Conservation (phyloP, 345 rosid genomes). For the Laguncularia racemosa region DNA sequence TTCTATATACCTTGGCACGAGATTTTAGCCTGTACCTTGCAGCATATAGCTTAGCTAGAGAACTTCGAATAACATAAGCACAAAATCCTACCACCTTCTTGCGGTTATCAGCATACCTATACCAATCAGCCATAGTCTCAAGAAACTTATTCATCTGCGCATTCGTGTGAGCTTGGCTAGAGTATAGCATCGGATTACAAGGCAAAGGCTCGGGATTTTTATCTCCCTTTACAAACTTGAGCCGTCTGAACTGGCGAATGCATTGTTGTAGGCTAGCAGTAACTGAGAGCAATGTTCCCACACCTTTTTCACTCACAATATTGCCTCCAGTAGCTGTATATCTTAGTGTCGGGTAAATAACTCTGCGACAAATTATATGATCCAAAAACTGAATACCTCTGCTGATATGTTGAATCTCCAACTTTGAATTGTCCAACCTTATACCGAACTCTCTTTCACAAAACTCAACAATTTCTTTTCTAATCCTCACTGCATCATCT, state of each 20-base stretch:
- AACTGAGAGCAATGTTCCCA: conserved; percentile 91
- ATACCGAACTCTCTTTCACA: conserved; percentile 48
- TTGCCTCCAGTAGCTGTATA: conserved; percentile 78
- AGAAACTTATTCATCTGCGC: conserved; percentile 97
- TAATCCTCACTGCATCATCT: conserved; percentile 65
- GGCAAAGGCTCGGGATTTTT: conserved; percentile 95
- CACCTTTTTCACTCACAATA: conserved; percentile 76
- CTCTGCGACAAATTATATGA: conserved; percentile 75
- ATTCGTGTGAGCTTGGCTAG: conserved; percentile 93
- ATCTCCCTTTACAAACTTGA: conserved; percentile 86
- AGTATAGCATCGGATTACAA: conserved; percentile 89
- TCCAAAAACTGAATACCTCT: conserved; percentile 91
- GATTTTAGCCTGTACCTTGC: conserved; percentile 93
- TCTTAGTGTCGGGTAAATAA: conserved; percentile 79
- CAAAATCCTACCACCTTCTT: conserved; percentile 94
- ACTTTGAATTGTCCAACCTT: conserved; percentile 61
- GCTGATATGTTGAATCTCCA: conserved; percentile 80
- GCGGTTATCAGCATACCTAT: conserved; percentile 82
- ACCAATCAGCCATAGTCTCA: conserved; percentile 99
- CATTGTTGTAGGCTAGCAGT: conserved; percentile 87
- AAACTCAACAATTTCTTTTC: conserved; percentile 66
- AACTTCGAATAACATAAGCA: conserved; percentile 90
- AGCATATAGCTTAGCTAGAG: conserved; percentile 92
- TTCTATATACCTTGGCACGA: conserved; percentile 87
- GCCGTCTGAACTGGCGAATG: conserved; percentile 66